phyloP scores from a whole-genome alignment of 805 yeast species.

The Wickerhamiella spandovensis region DNA sequence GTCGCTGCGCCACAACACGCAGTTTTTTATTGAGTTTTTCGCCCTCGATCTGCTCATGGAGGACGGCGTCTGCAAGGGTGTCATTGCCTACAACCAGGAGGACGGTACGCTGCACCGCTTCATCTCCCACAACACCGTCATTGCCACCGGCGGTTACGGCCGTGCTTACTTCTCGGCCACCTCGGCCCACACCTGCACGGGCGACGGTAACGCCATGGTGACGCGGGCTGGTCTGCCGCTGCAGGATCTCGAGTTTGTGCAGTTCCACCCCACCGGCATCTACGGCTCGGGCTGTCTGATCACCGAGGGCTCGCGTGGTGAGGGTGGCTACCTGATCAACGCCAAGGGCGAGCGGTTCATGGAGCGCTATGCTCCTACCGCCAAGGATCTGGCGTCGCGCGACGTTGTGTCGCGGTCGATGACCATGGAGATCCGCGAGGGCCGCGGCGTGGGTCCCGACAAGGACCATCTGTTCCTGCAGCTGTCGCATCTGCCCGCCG shows the following conservation, averaged over 20 bases:
- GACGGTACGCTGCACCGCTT: conserved; percentile 98
- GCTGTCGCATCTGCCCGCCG: conserved; percentile 84
- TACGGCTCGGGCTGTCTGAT: conserved; percentile 98
- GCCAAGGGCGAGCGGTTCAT: conserved; percentile 98
- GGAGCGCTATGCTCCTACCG: conserved; percentile 99
- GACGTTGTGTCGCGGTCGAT: conserved; percentile 97
- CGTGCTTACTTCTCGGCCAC: conserved; percentile 98
- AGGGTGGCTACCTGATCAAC: conserved; percentile 95
- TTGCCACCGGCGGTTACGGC: conserved; percentile 98
- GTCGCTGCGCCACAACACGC: conserved; percentile 91
- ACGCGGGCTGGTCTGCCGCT: conserved; percentile 96
- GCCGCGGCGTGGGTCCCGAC: conserved; percentile 96
- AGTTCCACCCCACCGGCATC: conserved; percentile 99
- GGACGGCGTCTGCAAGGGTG: conserved; percentile 93
- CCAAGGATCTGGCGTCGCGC: conserved; percentile 96
- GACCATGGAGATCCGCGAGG: conserved; percentile 96
- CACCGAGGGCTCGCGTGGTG: conserved; percentile 99
- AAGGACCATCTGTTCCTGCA: conserved; percentile 94
- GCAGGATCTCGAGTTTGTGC: conserved; percentile 94
- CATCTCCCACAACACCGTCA: conserved; percentile 89
- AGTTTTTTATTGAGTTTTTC: conserved; percentile 93
- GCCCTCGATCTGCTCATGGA: conserved; percentile 91
- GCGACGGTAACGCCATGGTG: conserved; percentile 98
- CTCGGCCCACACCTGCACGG: conserved; percentile 98
- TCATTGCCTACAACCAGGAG: conserved; percentile 94